These are phyloP conservation scores for Cordia subcordata DNA, from an alignment of 257 asterid genomes.

Conservation along the genomic window DNA sequence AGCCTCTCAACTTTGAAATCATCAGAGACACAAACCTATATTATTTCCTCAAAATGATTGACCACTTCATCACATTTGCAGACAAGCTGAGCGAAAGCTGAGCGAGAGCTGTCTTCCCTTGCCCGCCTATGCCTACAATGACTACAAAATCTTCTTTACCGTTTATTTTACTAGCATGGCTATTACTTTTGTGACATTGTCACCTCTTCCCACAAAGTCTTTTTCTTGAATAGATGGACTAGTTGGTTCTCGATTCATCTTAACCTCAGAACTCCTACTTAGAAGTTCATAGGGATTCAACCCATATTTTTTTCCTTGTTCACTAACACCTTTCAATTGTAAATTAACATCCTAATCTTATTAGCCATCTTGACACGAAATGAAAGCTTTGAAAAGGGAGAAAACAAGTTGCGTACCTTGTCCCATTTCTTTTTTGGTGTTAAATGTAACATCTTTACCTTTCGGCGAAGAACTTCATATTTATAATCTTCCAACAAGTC, in stretches of 20 bases:
- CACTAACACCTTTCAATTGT: not conserved
- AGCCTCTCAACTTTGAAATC: not conserved
- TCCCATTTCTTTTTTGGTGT: not conserved
- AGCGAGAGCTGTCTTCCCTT: not conserved
- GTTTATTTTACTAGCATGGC: constrained; percentile 8
- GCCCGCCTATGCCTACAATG: not conserved
- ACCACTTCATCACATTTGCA: not conserved
- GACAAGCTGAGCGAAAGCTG: not conserved
- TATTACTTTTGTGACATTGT: not conserved
- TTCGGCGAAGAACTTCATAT: not conserved
- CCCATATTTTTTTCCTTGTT: not conserved
- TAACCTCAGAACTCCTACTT: not conserved
- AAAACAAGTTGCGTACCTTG: constrained; percentile 5
- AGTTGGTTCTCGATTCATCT: not conserved
- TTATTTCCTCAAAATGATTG: not conserved
- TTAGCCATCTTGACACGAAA: not conserved
- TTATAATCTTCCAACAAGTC: not conserved
- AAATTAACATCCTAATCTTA: not conserved
- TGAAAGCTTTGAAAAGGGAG: not conserved
- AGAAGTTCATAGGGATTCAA: not conserved
- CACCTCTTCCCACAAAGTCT: not conserved
- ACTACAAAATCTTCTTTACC: not conserved
- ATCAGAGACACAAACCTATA: not conserved
- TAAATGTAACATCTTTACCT: too few relatives aligned
- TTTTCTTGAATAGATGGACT: not conserved